Conservation (phyloP, 73 alveolate genomes). For the Stentor coeruleus region DNA sequence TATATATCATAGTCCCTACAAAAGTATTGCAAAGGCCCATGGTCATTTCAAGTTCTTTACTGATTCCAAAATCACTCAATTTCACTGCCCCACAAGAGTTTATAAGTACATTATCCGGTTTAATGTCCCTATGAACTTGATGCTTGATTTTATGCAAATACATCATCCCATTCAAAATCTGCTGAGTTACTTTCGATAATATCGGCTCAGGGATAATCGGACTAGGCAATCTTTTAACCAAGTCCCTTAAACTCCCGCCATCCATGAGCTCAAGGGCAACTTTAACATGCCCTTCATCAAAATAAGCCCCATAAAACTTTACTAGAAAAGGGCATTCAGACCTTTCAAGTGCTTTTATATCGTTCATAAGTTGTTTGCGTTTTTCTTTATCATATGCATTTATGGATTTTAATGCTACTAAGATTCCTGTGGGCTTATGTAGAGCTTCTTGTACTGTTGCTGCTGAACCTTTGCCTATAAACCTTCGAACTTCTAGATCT, state of each 20-base stretch:
- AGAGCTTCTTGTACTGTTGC: slow-evolving; percentile 81
- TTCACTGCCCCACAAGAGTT: slow-evolving; percentile 91
- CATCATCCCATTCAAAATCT: slow-evolving; percentile 78
- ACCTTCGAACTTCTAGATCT: slow-evolving; percentile 51
- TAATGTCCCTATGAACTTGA: slow-evolving; percentile 95
- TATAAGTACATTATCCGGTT: slow-evolving; percentile 93
- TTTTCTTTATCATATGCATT: slow-evolving; percentile 91
- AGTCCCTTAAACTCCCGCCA: slow-evolving; percentile 70
- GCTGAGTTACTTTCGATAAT: slow-evolving; percentile 63
- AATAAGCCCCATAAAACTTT: slow-evolving; percentile 88
- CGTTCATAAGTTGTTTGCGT: slow-evolving; percentile 91
- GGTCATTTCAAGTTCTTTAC: slow-evolving; percentile 70
- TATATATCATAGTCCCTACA: slow-evolving; percentile 87
- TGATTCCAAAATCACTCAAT: slow-evolving; percentile 96
- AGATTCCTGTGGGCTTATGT: slow-evolving; percentile 61
- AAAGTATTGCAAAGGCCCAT: slow-evolving; percentile 73
- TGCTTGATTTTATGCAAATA: slow-evolving; percentile 81
- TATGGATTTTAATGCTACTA: slow-evolving; percentile 78
- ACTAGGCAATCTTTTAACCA: slow-evolving; percentile 54
- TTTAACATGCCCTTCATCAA: slow-evolving; percentile 91
- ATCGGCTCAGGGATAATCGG: slow-evolving; percentile 74
- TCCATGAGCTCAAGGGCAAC: slow-evolving; percentile 93
- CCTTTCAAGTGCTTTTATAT: slow-evolving; percentile 78
- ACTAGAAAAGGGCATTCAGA: slow-evolving; percentile 84
- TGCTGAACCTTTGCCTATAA: slow-evolving; percentile 72